phyloP scores from a whole-genome alignment of 139 green algal species.

The Closterium sp. region DNA sequence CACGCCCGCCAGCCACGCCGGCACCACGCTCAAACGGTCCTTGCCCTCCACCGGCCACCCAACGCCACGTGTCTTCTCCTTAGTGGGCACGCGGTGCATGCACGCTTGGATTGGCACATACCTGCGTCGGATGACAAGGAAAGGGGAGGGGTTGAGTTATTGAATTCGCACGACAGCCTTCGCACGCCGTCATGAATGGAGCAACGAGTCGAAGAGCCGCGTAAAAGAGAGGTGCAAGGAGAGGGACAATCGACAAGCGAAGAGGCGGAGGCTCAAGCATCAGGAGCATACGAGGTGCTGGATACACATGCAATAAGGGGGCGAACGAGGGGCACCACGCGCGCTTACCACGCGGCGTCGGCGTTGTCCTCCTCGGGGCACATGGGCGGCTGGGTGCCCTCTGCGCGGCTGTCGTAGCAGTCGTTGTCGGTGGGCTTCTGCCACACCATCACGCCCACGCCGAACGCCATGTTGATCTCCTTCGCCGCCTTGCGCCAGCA shows the following conservation, averaged over 20 bases:
- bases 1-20: slow-evolving; percentile 9
- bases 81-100: slow-evolving; percentile 21
- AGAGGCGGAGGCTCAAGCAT: not conserved
- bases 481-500: slow-evolving; percentile 25
- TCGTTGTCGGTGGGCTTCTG: slow-evolving; percentile 41
- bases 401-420: slow-evolving; percentile 15
- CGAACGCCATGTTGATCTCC: slow-evolving; percentile 3
- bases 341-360: slow-evolving; percentile 41
- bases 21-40: slow-evolving; percentile 15
- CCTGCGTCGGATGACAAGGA: not conserved
- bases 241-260: not conserved
- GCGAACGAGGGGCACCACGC: not conserved
- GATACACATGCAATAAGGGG: not conserved
- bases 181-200: not conserved
- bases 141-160: not conserved
- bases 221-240: not conserved
- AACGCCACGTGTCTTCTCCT: not conserved
- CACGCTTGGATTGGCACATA: slow-evolving; percentile 26
- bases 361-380: slow-evolving; percentile 35
- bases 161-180: too few species aligned
- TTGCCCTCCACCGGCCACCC: slow-evolving; percentile 12
- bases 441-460: slow-evolving; percentile 28
- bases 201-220: too few species aligned
- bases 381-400: slow-evolving; percentile 2
- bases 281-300: too few species aligned